phyloP scores from a whole-genome alignment of 2,329 filamentous ascomycete species.

The Trichoderma breve region DNA sequence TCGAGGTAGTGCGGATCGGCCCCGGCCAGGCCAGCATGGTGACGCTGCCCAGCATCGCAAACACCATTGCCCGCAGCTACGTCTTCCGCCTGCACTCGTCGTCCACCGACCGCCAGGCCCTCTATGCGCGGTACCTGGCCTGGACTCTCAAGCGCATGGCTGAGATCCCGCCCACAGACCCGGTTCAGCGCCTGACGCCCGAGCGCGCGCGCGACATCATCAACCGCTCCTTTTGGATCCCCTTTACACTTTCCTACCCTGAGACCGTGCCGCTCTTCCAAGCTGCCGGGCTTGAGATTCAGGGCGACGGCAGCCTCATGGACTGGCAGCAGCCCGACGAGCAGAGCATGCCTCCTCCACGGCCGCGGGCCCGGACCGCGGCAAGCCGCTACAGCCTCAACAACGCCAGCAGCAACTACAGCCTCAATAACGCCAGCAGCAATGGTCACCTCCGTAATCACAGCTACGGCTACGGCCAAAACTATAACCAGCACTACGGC shows the following conservation, averaged over 20 bases:
- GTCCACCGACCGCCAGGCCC: constrained; percentile 21
- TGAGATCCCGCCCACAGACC: constrained; percentile 10
- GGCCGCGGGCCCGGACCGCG: not conserved
- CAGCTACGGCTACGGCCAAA: not conserved
- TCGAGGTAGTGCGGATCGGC: constrained; percentile 27
- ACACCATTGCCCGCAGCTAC: constrained; percentile 37
- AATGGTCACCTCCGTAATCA: not conserved
- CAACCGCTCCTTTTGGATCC: constrained; percentile 32
- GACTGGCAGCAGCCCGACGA: constrained; percentile 16
- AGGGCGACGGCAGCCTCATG: constrained; percentile 14
- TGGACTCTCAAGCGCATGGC: constrained; percentile 38
- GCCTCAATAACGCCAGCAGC: not conserved
- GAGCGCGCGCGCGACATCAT: constrained; percentile 25
- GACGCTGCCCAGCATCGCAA: constrained; percentile 35
- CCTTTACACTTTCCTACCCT: constrained; percentile 33
- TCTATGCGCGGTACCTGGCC: constrained; percentile 32
- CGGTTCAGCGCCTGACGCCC: constrained; percentile 25
- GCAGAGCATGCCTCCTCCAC: not conserved
- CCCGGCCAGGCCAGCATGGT: constrained; percentile 30
- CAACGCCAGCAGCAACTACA: not conserved
- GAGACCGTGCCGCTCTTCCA: constrained; percentile 31
- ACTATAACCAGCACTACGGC: not conserved
- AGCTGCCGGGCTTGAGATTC: constrained; percentile 30
- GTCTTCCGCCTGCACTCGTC: constrained; percentile 26
- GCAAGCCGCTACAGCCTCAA: constrained; percentile 8